Evolutionary conservation across 257 asterid species (phyloP).

Genomic region (Gynochthodes officinalis): DNA sequence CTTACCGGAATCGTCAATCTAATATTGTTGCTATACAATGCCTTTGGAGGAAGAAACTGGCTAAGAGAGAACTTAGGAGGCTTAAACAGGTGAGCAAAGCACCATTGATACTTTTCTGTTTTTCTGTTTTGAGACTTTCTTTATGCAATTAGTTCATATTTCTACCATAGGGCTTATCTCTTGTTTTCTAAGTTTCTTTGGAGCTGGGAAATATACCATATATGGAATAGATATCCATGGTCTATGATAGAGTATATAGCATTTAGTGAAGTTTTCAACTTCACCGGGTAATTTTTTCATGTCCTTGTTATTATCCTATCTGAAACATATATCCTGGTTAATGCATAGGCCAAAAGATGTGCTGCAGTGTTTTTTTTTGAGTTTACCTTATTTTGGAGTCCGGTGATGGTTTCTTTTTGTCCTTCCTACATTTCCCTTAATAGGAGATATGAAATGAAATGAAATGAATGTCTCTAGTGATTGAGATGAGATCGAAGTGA

Average conservation of each 20-base stretch:
- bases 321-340: neutral
- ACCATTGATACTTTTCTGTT: neutral
- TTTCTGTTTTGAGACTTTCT: neutral
- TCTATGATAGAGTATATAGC: neutral
- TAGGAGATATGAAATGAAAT: neutral
- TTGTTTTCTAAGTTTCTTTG: neutral
- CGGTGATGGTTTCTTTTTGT: neutral
- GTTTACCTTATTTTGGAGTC: neutral
- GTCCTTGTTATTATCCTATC: neutral
- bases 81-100: slow-evolving; percentile 72
- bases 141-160: neutral
- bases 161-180: neutral
- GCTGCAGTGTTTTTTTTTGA: neutral
- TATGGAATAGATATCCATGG: neutral
- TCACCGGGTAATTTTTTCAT: neutral
- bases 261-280: neutral
- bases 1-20: slow-evolving; percentile 71
- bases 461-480: neutral
- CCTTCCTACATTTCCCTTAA: neutral
- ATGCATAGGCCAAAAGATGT: neutral
- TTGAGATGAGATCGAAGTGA: neutral
- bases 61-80: slow-evolving; percentile 76
- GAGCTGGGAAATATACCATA: neutral
- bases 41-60: slow-evolving; percentile 91
- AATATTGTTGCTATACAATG: slow-evolving; percentile 83